Evolutionary conservation across 352 stramenopile genomes (phyloP), one percentile per base, ranked within the genome.

Genomic region (Phytophthora constricta): DNA sequence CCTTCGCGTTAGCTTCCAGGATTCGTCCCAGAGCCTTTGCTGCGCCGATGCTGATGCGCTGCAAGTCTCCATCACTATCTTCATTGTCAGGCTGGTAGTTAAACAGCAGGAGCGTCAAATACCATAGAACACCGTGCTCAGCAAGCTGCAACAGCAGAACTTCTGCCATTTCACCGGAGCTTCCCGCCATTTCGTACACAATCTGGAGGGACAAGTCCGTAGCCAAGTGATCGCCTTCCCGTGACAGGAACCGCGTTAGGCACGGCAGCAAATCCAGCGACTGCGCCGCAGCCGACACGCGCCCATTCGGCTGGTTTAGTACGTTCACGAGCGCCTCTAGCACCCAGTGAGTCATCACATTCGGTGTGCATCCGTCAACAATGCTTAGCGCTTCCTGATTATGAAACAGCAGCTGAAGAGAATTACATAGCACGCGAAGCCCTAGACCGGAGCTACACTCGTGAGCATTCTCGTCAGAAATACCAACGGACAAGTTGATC

Each of bases 81-180:
- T 69, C 65, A 8, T 74, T 66, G 10, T 74, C 67, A 1, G 65
- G 58, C 13, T 82, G 65, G 48, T 87, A 90, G 14, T 86, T 68
- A 58, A 93, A 94, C n/a, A 94, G 64, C 34, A 96, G 50, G n/a
- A 93, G 65, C 14, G 86, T 82, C 53, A 96, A 78, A 57, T 95
- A 95, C 88, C 88, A 96, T 26, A 96, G 43, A 20, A 96, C 70
- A 25, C 88, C 88, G 53, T 94, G 84, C 60, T 96, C 84, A 2
- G 88, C 88, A 20, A 96, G 70, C 62, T 93, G 85, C 22, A 95
- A 68, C 33, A 95, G 58, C 7, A 96, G 57, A 22, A 95, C 80
- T 70, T 96, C 86, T 7, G 88, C 87, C 82, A 95, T 93, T 68
- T 93, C 83, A 8, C 84, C 85, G 2, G 78, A 83, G 60, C 85